phyloP scores from a whole-genome alignment of 2,329 filamentous ascomycete genomes.

The Trichoderma sp. region DNA sequence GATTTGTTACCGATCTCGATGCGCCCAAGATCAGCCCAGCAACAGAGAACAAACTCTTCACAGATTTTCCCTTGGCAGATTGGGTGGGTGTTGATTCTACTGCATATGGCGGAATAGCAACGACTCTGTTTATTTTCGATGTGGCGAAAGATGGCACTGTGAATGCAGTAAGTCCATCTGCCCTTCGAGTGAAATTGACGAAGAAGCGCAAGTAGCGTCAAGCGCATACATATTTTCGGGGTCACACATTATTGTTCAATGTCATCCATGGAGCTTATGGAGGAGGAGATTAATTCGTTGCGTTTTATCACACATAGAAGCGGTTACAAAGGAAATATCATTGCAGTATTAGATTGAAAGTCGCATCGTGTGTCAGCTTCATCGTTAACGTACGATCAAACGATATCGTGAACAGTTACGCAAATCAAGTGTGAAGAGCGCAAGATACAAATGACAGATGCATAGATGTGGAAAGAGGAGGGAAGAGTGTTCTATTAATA shows the following conservation, averaged over 20 bases:
- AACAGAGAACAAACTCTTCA: not conserved
- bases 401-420: not conserved
- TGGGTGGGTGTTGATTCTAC: not conserved
- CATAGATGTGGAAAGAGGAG: too few species aligned
- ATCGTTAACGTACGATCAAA: not conserved
- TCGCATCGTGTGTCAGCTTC: not conserved
- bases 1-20: not conserved
- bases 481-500: not conserved
- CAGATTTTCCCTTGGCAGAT: not conserved
- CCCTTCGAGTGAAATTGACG: not conserved
- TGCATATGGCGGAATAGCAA: not conserved
- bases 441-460: too few species aligned
- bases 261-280: not conserved
- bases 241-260: not conserved
- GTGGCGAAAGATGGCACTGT: not conserved
- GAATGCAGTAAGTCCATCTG: not conserved
- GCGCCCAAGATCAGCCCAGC: not conserved
- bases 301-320: not conserved
- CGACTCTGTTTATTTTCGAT: not conserved
- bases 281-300: not conserved
- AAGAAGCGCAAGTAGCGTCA: not conserved
- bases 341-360: not conserved
- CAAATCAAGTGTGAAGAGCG: not conserved
- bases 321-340: not conserved
- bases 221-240: not conserved